phyloP scores from a whole-genome alignment of 805 yeast genomes.

The Metschnikowia proteae region DNA sequence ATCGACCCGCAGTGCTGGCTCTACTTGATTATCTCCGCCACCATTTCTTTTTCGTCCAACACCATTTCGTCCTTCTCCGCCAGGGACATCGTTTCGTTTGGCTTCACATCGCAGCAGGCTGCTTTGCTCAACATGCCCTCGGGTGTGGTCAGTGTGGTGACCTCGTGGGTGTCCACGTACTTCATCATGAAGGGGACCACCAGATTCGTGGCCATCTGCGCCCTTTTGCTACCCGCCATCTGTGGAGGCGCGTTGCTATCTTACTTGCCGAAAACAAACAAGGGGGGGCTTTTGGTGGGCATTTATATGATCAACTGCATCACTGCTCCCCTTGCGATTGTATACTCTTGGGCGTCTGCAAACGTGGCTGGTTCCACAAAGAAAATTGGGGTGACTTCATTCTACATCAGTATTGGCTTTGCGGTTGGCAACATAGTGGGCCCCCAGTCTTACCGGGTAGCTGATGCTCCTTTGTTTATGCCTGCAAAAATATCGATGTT shows the following conservation, averaged over 20 bases:
- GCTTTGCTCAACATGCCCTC: slow-evolving; percentile 23
- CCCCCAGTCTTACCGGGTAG: slow-evolving; percentile 60
- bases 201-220: slow-evolving; percentile 17
- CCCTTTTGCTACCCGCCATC: slow-evolving; percentile 19
- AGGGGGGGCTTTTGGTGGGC: slow-evolving; percentile 12
- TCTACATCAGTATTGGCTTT: slow-evolving; percentile 55
- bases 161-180: slow-evolving; percentile 18
- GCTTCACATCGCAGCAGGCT: slow-evolving; percentile 19
- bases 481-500: slow-evolving; percentile 58
- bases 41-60: slow-evolving; percentile 21
- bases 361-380: slow-evolving; percentile 77
- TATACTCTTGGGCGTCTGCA: slow-evolving; percentile 13
- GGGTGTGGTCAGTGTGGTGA: slow-evolving; percentile 20
- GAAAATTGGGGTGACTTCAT: slow-evolving; percentile 55
- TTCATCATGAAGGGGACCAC: slow-evolving; percentile 21
- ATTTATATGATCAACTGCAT: slow-evolving; percentile 12
- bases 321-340: slow-evolving; percentile 11
- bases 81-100: slow-evolving; percentile 19
- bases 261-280: slow-evolving; percentile 7
- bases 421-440: slow-evolving; percentile 65
- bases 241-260: slow-evolving; percentile 21
- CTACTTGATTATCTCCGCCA: slow-evolving; percentile 17
- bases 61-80: slow-evolving; percentile 21
- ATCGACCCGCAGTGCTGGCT: slow-evolving; percentile 21
- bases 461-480: slow-evolving; percentile 50